Conservation (phyloP, 805 yeast genomes). For the Lipomyces sp. region DNA sequence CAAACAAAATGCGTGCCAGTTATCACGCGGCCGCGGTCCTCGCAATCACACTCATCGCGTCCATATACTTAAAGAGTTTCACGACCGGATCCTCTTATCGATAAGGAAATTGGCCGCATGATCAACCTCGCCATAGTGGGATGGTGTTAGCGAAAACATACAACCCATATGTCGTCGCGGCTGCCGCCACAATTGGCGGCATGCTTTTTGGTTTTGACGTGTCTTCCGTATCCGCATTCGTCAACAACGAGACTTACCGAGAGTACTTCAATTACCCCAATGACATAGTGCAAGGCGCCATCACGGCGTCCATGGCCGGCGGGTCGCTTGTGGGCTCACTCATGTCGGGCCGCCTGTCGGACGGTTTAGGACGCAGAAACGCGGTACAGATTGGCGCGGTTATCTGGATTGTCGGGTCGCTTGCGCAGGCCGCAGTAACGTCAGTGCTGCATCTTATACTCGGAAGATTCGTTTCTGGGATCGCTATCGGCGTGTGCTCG, state of each 20-base stretch:
- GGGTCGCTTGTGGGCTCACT: slow-evolving; percentile 77
- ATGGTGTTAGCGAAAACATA: slow-evolving; percentile 40
- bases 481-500: slow-evolving; percentile 65
- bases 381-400: slow-evolving; percentile 45
- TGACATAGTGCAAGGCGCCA: slow-evolving; percentile 62
- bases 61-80: too few species aligned
- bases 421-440: slow-evolving; percentile 49
- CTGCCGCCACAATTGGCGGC: slow-evolving; percentile 63
- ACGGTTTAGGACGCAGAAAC: slow-evolving; percentile 46
- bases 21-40: too few species aligned
- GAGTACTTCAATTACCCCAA: slow-evolving; percentile 53
- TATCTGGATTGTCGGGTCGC: slow-evolving; percentile 61
- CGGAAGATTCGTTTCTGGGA: slow-evolving; percentile 60
- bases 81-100: too few species aligned
- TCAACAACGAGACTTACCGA: slow-evolving; percentile 50
- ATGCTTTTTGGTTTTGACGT: slow-evolving; percentile 76
- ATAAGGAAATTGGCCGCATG: too few species aligned
- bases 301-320: slow-evolving; percentile 71
- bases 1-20: too few species aligned
- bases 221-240: slow-evolving; percentile 71
- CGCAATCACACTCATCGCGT: too few species aligned
- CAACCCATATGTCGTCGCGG: slow-evolving; percentile 57
- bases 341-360: slow-evolving; percentile 49
- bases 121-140: too few species aligned
- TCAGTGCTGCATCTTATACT: slow-evolving; percentile 46